Percentiles rank a stretch among this genome's conserved stretches.
Conservation (phyloP, 2,329 filamentous ascomycete genomes). For the Dactylella cylindrospora region DNA sequence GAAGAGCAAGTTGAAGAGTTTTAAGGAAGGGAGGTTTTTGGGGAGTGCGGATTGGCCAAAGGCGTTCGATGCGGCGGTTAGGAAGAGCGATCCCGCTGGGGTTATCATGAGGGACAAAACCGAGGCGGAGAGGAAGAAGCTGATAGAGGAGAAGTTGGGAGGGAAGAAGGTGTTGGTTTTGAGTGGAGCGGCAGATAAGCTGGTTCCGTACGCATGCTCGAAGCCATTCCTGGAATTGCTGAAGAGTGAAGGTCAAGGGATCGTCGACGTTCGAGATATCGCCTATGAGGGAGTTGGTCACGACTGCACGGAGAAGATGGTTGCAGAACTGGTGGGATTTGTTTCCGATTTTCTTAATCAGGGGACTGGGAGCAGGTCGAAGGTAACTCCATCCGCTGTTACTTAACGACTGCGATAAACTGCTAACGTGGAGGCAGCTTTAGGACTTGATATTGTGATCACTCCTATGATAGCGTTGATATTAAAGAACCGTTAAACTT, state of each 20-base stretch:
- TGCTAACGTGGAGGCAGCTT: too few species aligned
- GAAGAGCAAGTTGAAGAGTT: conserved; percentile 66
- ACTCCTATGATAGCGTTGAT: too few species aligned
- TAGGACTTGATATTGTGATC: too few species aligned
- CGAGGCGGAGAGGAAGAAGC: conserved; percentile 54
- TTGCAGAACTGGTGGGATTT: conserved; percentile 66
- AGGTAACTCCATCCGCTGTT: conserved; percentile 17
- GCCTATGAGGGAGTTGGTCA: conserved; percentile 71
- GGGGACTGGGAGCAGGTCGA: conserved; percentile 18
- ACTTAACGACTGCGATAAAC: too few species aligned
- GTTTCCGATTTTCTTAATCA: conserved; percentile 51
- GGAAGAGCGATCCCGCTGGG: conserved; percentile 71
- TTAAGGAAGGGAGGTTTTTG: conserved; percentile 63
- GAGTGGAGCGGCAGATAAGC: conserved; percentile 67
- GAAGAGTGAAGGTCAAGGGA: conserved; percentile 55
- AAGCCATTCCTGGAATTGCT: conserved; percentile 65
- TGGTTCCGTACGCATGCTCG: conserved; percentile 68
- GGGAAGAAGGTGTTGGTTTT: conserved; percentile 68
- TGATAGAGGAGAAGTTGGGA: conserved; percentile 58
- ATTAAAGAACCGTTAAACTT: too few species aligned
- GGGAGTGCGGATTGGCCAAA: conserved; percentile 76
- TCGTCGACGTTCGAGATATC: conserved; percentile 64
- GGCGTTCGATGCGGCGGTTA: conserved; percentile 65
- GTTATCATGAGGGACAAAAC: conserved; percentile 52
- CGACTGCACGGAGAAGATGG: conserved; percentile 68